Base-by-base conservation (phyloP, 2,329 filamentous ascomycete genomes). In the Fusarium marasasianum region DNA sequence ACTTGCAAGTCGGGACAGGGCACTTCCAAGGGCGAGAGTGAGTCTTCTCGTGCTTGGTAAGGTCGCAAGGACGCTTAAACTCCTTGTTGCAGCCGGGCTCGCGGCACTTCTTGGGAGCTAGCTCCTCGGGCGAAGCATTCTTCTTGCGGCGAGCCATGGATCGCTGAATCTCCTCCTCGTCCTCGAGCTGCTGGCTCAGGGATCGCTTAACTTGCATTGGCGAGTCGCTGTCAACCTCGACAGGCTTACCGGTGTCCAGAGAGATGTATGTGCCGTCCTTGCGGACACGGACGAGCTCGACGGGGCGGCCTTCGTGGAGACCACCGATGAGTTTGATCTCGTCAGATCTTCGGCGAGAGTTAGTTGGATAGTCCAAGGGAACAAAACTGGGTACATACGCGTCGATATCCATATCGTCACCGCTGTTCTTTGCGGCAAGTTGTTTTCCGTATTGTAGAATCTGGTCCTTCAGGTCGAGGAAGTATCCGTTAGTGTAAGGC, bases 31-130 rank as follows among this genome's bases (percentile, higher is more conserved):
- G 96, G 41, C 96, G 93, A 63, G 94, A 95, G 83, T 99, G 96
- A 1, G 96, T 98, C 87, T 98, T 99, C 85, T 97, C 93, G 84
- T 99, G 96, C 87, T 98, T 98, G 76, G 95, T 98, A 67, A 98
- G 87, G 82, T 99, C 96, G 83, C 96, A 98, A n/a, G 94, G 94
- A 71, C 96, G 92, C 84, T 96, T 97, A 86, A 98, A 98, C 83
- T 96, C 91, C 85, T 98, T 98, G 82, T 90, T 91, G 85, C 96
- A 98, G 45, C 90, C 90, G 10, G 87, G 86, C 80, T 95, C 90
- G 72, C 89, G 88, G 87, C 94, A 97, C 78, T 90, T 91, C 84
- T 96, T 92, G 64, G 90, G 93, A 54, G 94, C 91, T 56, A 96
- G 91, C 82, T 97, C 93, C 83, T 96, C 94, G 11, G 93, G 92